Evolutionary conservation across 495 filamentous ascomycete genomes (phyloP).

Genomic region (Lepraria neglecta): DNA sequence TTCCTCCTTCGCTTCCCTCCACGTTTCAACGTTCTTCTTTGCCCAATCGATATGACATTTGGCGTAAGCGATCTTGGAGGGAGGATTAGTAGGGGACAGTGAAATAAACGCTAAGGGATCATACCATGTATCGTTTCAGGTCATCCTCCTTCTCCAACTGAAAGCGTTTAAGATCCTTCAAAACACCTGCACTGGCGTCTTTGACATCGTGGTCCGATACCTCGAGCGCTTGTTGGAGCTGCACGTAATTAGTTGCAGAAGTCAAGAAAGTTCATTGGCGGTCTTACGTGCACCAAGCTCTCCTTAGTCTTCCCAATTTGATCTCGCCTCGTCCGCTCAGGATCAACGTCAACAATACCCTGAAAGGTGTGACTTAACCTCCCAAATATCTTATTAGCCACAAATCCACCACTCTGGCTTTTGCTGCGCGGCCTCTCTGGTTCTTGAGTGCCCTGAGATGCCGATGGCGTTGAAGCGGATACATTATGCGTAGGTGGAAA

Average conservation of each 20-base stretch:
- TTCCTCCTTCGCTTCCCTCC: slow-evolving; percentile 92
- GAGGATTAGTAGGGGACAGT: not conserved
- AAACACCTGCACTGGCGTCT: slow-evolving; percentile 76
- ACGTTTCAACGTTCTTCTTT: slow-evolving; percentile 91
- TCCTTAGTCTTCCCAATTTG: slow-evolving; percentile 93
- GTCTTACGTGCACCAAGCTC: slow-evolving; percentile 51
- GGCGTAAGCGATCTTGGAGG: slow-evolving; percentile 74
- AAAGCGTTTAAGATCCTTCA: slow-evolving; percentile 86
- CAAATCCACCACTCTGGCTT: slow-evolving; percentile 68
- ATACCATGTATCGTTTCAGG: slow-evolving; percentile 89
- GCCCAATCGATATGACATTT: slow-evolving; percentile 96
- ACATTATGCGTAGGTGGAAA: slow-evolving; percentile 85
- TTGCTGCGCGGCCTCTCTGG: slow-evolving; percentile 44
- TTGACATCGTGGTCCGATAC: slow-evolving; percentile 85
- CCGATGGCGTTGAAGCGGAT: slow-evolving; percentile 41
- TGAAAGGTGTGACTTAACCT: slow-evolving; percentile 90
- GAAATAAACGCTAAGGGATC: slow-evolving; percentile 29
- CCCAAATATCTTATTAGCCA: slow-evolving; percentile 90
- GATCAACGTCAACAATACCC: slow-evolving; percentile 92
- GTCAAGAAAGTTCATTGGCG: not conserved
- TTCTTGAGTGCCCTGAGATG: slow-evolving; percentile 39
- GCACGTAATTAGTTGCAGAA: slow-evolving; percentile 16
- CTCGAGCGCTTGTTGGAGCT: slow-evolving; percentile 83
- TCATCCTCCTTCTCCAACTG: slow-evolving; percentile 93
- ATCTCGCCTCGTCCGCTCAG: slow-evolving; percentile 84